A percentile compares a stretch with the other conserved stretches of the same genome.
Evolutionary conservation across 2,329 filamentous ascomycete genomes (phyloP).

Genomic region (Alternaria viburni): DNA sequence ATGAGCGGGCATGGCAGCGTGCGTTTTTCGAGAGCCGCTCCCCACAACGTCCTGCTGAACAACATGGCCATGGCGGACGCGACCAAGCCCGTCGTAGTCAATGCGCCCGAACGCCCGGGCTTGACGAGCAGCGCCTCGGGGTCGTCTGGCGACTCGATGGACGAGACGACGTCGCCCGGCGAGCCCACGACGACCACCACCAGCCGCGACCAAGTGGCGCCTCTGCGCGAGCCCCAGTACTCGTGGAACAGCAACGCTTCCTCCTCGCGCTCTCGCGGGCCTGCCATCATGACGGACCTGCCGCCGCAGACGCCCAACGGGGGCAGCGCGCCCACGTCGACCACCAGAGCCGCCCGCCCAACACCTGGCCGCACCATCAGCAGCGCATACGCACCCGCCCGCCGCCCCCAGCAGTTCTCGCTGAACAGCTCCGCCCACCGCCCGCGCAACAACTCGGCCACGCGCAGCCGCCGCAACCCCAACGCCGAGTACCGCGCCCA

Average conservation of each 20-base stretch:
- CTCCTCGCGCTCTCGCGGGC: constrained; percentile 32
- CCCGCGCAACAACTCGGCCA: constrained; percentile 63
- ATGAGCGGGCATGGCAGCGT: constrained; percentile 36
- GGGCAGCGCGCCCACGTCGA: constrained; percentile 25
- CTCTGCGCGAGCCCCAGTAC: constrained; percentile 32
- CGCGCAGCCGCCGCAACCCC: constrained; percentile 65
- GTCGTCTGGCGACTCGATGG: constrained; percentile 54
- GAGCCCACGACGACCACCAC: constrained; percentile 26
- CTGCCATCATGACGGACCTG: constrained; percentile 34
- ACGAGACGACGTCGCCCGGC: constrained; percentile 34
- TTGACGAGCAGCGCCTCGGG: constrained; percentile 44
- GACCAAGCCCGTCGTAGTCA: constrained; percentile 39
- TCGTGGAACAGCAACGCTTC: constrained; percentile 32
- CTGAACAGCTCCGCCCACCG: constrained; percentile 53
- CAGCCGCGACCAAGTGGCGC: constrained; percentile 38
- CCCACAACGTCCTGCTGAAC: constrained; percentile 22
- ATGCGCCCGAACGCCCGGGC: constrained; percentile 29
- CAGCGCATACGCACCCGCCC: constrained; percentile 58
- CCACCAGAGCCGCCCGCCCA: constrained; percentile 45
- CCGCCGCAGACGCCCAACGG: constrained; percentile 35
- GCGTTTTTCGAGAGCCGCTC: constrained; percentile 33
- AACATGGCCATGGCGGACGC: constrained; percentile 33
- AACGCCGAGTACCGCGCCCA: constrained; percentile 80
- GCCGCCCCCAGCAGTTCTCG: constrained; percentile 57
- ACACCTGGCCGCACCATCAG: constrained; percentile 55